Evolutionary conservation across 805 yeast species (phyloP), one percentile per base, ranked within the genome.

Genomic region (Kodamaea leandrae): DNA sequence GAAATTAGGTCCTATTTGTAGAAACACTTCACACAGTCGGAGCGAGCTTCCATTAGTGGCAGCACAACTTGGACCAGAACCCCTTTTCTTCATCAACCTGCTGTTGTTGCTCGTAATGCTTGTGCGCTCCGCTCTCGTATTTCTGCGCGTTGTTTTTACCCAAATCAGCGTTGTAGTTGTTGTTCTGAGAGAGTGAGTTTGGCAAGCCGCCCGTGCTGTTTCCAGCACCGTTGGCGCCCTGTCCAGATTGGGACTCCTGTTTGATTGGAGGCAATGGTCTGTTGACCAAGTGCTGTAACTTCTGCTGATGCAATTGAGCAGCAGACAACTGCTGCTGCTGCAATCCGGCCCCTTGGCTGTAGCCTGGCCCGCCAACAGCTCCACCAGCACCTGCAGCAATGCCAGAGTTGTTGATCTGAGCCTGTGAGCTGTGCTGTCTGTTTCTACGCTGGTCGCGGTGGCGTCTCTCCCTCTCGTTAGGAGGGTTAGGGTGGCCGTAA

Each of bases 401-500:
- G 48, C 40, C 53, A 48, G 41, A 52, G 50, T 42, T 50, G 58
- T 36, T 53, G 54, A 44, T 20, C 25, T 40, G 43, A 13, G 43
- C 43, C 18, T 35, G 39, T 8, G 43, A 34, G 43, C 23, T 36
- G 43, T 64, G 70, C 32, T 66, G 72, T 48, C 72, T 64, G 44
- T 60, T 57, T 53, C 73, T 62, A 53, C 75, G 63, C 56, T 66
- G 74, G 35, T 69, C 74, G 42, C 74, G 64, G 45, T 67, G 73
- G 47, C 74, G 66, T 54, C 75, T 60, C 30, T 68, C 73, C 32
- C 74, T 54, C 24, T 70, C 75, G 45, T 68, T 68, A 10, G 75
- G 74, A 18, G 83, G 83, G 46, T 70, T 78, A 38, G 86, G 84
- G 57, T 80, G 79, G 19, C 93, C 93, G 57, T 85, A 85, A 4